A percentile compares a stretch with the other conserved stretches of the same genome.
Conservation (phyloP, 2,329 filamentous ascomycete genomes). For the Calonectria naviculata region DNA sequence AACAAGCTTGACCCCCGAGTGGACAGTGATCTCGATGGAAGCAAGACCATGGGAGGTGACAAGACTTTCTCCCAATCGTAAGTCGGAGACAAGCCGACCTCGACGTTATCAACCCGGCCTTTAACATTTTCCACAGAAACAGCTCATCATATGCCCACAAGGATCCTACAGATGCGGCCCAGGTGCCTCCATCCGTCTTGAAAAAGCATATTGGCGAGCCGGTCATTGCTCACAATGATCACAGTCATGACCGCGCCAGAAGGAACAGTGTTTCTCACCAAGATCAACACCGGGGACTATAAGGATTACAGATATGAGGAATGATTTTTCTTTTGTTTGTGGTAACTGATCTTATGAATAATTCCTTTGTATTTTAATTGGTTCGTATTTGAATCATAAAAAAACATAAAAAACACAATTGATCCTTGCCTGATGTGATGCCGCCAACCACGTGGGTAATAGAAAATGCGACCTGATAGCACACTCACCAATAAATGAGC, state of each 20-base stretch:
- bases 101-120: conserved; percentile 6
- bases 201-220: conserved; percentile 59
- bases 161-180: conserved; percentile 66
- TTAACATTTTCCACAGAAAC: conserved; percentile 32
- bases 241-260: conserved; percentile 54
- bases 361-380: conserved; percentile 13
- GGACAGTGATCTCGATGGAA: conserved; percentile 62
- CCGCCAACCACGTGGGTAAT: no score
- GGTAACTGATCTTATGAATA: conserved; percentile 28
- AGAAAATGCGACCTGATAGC: no score
- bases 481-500: no score
- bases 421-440: no score
- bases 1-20: conserved; percentile 67
- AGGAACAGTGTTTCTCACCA: conserved; percentile 62
- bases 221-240: conserved; percentile 56
- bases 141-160: conserved; percentile 33
- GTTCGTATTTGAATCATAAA: conserved; percentile 18
- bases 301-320: conserved; percentile 22
- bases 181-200: conserved; percentile 67
- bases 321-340: conserved; percentile 15
- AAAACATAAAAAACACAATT: no score
- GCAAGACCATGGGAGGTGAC: conserved; percentile 60
- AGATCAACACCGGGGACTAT: conserved; percentile 60
- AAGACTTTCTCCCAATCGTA: conserved; percentile 56
- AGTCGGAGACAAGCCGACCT: conserved; percentile 33